Percentiles rank a stretch among this genome's conserved stretches.
phyloP scores from a whole-genome alignment of 495 filamentous ascomycete species.

The Cercophora scortea region DNA sequence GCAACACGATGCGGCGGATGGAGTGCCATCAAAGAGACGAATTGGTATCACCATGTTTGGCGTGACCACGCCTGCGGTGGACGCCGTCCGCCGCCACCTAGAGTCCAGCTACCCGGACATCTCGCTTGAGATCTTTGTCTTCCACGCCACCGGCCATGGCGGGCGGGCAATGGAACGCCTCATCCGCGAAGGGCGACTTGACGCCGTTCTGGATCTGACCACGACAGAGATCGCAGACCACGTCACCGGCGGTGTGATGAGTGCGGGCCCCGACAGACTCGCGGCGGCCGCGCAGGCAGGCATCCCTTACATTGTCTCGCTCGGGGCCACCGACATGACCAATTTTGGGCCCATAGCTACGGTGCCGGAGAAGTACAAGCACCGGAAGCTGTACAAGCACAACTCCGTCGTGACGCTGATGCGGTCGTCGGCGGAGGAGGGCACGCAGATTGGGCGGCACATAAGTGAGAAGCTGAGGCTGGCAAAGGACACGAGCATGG shows the following conservation, averaged over 20 bases:
- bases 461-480: constrained; percentile 45
- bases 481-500: constrained; percentile 23
- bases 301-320: constrained; percentile 53
- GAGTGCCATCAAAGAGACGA: constrained; percentile 22
- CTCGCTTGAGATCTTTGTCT: constrained; percentile 47
- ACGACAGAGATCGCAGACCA: constrained; percentile 61
- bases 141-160: constrained; percentile 62
- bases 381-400: constrained; percentile 50
- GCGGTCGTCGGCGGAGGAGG: constrained; percentile 50
- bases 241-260: constrained; percentile 53
- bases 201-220: constrained; percentile 60
- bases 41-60: constrained; percentile 69
- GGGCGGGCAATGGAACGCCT: constrained; percentile 62
- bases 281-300: constrained; percentile 42
- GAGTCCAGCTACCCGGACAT: constrained; percentile 14
- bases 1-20: neutral
- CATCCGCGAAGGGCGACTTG: constrained; percentile 41
- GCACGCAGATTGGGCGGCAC: constrained; percentile 38
- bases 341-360: constrained; percentile 54
- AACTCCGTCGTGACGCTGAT: constrained; percentile 60
- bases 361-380: constrained; percentile 41
- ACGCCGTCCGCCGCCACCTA: constrained; percentile 37
- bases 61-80: constrained; percentile 58
- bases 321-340: constrained; percentile 62
- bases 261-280: constrained; percentile 47